A percentile compares a stretch with the other conserved stretches of the same genome.
Conservation (phyloP, 345 rosid species). For the Populus pruinosa region DNA sequence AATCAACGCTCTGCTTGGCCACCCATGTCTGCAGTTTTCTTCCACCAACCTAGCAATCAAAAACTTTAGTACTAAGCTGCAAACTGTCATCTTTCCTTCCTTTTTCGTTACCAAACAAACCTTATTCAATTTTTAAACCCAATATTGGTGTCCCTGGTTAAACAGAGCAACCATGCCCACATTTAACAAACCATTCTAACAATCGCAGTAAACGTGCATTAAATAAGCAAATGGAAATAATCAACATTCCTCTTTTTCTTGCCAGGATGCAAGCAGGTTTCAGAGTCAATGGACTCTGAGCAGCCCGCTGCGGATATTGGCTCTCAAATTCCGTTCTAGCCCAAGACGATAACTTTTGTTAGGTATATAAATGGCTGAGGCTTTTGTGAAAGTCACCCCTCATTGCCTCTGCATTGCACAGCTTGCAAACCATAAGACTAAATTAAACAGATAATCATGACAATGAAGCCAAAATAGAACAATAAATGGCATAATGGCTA, state of each 20-base stretch:
- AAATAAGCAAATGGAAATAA: background rate
- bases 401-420: background rate
- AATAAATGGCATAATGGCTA: background rate
- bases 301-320: background rate
- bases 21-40: constrained; percentile 6
- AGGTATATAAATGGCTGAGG: background rate
- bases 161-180: too few relatives aligned
- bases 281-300: background rate
- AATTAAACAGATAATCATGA: background rate
- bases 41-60: background rate
- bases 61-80: background rate
- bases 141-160: background rate
- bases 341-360: background rate
- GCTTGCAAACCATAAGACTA: background rate
- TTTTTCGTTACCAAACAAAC: too few relatives aligned
- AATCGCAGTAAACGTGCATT: too few relatives aligned
- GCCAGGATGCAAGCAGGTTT: too few relatives aligned
- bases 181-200: too few relatives aligned
- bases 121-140: background rate
- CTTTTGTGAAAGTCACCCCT: background rate
- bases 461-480: background rate
- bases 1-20: constrained; percentile 14
- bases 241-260: background rate
- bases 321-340: background rate
- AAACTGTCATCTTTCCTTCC: background rate